phyloP scores from a whole-genome alignment of 2,329 filamentous ascomycete species.

The Acarospora socialis region DNA sequence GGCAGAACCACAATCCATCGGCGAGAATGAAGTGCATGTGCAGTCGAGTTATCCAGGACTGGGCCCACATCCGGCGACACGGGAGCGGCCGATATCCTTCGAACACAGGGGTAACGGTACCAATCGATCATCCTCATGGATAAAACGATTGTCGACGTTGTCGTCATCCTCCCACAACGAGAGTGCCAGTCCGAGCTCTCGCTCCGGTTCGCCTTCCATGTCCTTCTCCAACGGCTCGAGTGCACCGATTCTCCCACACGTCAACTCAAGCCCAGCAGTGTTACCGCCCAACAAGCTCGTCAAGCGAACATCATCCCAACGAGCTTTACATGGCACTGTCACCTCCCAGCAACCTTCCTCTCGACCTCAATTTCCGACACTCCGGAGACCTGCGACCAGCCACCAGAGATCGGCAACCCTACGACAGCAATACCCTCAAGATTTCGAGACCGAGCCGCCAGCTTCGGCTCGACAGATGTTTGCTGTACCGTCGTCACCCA shows the following conservation, averaged over 20 bases:
- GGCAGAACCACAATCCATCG: too few species aligned
- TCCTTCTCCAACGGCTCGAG: slow-evolving; percentile 38
- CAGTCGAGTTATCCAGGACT: too few species aligned
- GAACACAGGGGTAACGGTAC: slow-evolving; percentile 10
- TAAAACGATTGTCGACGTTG: slow-evolving; percentile 40
- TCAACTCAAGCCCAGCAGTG: slow-evolving; percentile 14
- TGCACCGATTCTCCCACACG: slow-evolving; percentile 32
- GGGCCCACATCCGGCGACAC: too few species aligned
- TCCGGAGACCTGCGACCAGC: slow-evolving; percentile 48
- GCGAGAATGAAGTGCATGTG: too few species aligned
- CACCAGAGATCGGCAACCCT: slow-evolving; percentile 45
- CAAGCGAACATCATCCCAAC: slow-evolving; percentile 44
- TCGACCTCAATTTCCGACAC: slow-evolving; percentile 25
- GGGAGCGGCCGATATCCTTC: too few species aligned
- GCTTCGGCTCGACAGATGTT: not conserved
- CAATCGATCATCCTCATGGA: slow-evolving; percentile 37
- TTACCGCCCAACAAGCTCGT: slow-evolving; percentile 46
- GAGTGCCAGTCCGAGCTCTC: slow-evolving; percentile 33
- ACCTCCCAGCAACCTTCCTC: not conserved
- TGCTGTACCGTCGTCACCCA: slow-evolving; percentile 1
- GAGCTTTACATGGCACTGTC: slow-evolving; percentile 22
- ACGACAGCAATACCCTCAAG: slow-evolving; percentile 26
- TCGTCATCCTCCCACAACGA: slow-evolving; percentile 34
- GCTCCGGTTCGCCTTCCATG: slow-evolving; percentile 37
- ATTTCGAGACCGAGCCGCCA: slow-evolving; percentile 4